Base-by-base conservation (phyloP, 164 flowering plant genomes). In the Saururus chinensis region DNA sequence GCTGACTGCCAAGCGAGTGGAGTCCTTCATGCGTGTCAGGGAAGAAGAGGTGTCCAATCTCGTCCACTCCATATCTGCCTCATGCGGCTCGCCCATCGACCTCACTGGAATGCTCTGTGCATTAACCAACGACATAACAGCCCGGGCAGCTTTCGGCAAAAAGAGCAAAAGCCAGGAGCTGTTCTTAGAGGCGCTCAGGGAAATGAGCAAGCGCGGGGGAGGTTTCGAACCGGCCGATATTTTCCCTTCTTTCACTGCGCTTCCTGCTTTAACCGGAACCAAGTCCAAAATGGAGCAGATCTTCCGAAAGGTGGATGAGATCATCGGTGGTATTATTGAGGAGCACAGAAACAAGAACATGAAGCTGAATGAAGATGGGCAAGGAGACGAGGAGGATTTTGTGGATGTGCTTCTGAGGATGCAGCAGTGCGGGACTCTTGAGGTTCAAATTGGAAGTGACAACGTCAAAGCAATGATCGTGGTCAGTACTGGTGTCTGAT, bases 1-100 rank as follows among this genome's bases (percentile, higher is more conserved):
- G 14, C 20, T 78, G 9, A 75, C 73, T 53, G 52, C 70, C 6
- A 73, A 66, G 45, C 66, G 66, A 0, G 81, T 78, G 40, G 56
- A 59, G 35, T 71, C 80, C 0, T 71, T 74, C 57, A 41, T 35
- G 17, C 41, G 59, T 0, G 51, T 77, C 19, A 53, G 77, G 19
- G 57, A 71, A 16, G 71, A 74, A 37, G 75, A 74, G 60, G 64
- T 59, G 12, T 54, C 23, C 4, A 30, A 61, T 49, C 64, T 77
- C 21, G 24, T 76, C 8, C 40, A 55, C 26, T 57, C 69, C 49
- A 60, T 74, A 22, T 24, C 60, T 2, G 19, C 57, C 10, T 19
- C 45, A 9, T 54, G 55, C 7, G 67, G 71, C 52, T 58, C 57
- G 0, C 49, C 64, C 0, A 24, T 72, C 16, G 11, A 45, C 49